phyloP scores from a whole-genome alignment of 495 filamentous ascomycete genomes.

The Neurospora sp. region DNA sequence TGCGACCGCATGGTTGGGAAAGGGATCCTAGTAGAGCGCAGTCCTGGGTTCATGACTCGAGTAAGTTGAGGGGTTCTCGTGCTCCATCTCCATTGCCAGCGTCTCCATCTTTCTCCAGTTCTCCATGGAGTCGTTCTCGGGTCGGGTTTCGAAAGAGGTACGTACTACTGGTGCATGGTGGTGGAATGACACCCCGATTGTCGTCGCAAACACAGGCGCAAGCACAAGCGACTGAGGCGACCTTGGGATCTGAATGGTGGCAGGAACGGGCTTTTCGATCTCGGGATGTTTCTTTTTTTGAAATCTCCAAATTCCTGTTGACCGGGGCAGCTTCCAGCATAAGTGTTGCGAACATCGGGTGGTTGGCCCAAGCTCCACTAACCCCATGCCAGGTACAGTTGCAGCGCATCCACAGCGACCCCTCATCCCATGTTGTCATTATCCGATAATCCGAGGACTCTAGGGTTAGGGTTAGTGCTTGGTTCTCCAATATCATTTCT shows the following conservation, averaged over 20 bases:
- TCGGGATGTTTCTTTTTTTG: background rate
- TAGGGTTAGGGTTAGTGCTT: background rate
- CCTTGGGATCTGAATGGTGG: background rate
- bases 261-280: background rate
- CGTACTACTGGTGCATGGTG: background rate
- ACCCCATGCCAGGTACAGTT: background rate
- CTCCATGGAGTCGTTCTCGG: background rate
- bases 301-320: background rate
- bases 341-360: background rate
- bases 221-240: background rate
- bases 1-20: conserved; percentile 65
- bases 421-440: background rate
- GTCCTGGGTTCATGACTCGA: conserved; percentile 5
- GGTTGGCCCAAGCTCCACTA: background rate
- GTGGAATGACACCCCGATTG: background rate
- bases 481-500: background rate
- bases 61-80: background rate
- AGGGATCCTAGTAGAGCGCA: conserved; percentile 13
- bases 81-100: background rate
- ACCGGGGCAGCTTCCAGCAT: background rate
- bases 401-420: background rate
- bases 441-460: background rate
- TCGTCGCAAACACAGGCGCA: background rate
- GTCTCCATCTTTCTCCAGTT: background rate
- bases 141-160: background rate